Evolutionary conservation across 2,329 filamentous ascomycete genomes (phyloP), one percentile per base, ranked within the genome.

Genomic region (Huntiella omanensis): DNA sequence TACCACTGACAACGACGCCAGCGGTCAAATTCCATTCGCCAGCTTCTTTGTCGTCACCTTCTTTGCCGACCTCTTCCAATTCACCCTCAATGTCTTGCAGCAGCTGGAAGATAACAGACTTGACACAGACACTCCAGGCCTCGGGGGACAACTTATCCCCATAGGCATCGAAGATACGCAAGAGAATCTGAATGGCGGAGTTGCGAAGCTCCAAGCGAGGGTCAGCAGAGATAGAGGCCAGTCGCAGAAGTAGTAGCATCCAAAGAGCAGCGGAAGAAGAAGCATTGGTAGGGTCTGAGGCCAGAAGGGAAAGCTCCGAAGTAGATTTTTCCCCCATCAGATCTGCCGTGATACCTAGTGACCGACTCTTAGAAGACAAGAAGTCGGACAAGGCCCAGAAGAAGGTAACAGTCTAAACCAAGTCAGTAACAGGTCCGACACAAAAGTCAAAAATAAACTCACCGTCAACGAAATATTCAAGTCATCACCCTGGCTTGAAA

Each of bases 301-400:
- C 77, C 43, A 77, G 68, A 36, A 66, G 61, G 12, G 70, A 65
- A 5, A 75, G 62, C 46, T 80, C 77, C 4, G 60, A 52, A 8
- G 55, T 55, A 54, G 74, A 63, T 50, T 69, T 56, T 50, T 68
- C 64, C 39, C 66, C 61, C 47, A 77, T 66, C 49, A 78, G 65
- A 43, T 69, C 66, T 38, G 69, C 64, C 1, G 70, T 76, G 32
- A 80, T 71, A 1, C 70, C 67, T 39, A 79, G 69, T 0, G 69
- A 66, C 49, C 66, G 67, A 46, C 69, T 74, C 53, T 72, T 74
- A 3, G 68, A 64, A 1, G 75, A 78, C 4, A 96, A 67, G 52
- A 87, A 91, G 59, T 95, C 87, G 0, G 88, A 94, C 5, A 95
- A 73, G 46, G 88, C 87, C 85, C 87, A 95, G 59, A 94, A 93